Evolutionary conservation across 176 grass and related monocot species (phyloP), one percentile per base, ranked within the genome.

Genomic region (Oryza officinalis): DNA sequence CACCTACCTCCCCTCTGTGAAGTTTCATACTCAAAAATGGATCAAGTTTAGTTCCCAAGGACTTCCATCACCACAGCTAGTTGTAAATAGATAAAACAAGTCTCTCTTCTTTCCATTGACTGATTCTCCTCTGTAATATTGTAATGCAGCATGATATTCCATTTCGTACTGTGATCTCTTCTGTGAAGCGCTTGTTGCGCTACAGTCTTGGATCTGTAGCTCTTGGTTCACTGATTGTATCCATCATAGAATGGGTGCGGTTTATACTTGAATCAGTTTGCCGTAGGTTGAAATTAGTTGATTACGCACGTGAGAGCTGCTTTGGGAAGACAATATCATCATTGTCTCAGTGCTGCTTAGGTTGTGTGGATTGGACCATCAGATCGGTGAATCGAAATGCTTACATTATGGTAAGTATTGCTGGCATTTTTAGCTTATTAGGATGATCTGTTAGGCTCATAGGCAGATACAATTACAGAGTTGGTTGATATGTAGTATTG

Each of bases 181-280:
- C 96, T 46, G 20, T 98, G 82, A 98, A 81, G 76, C 89, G 93
- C 20, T 83, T 98, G 43, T 49, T 94, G 73, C 90, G 87, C 32
- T 98, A 95, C 74, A 90, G 87, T 59, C 89, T 98, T 72, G 96
- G 96, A 45, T 98, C 96, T 43, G 96, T 95, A 30, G 96, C 93
- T 73, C 80, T 98, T 14, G 96, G 92, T 11, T 93, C 96, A 22
- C 80, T 95, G 35, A 67, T 95, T 38, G 92, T 98, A 20, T 93
- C 88, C 27, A 49, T 85, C n/a, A 69, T 93, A 27, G 96, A 95
- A 76, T 97, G 88, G 95, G 63, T 97, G 61, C 84, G 92, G 30
- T 97, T 91, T 83, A 88, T 94, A 89, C 88, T 97, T 6, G 89
- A 97, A 65, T 75, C 81, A 1, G 69, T 97, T 46, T 80, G 92